Evolutionary conservation across 148 eudicot genomes (phyloP), one percentile per base, ranked within the genome.

Genomic region (Talinum fruticosum): DNA sequence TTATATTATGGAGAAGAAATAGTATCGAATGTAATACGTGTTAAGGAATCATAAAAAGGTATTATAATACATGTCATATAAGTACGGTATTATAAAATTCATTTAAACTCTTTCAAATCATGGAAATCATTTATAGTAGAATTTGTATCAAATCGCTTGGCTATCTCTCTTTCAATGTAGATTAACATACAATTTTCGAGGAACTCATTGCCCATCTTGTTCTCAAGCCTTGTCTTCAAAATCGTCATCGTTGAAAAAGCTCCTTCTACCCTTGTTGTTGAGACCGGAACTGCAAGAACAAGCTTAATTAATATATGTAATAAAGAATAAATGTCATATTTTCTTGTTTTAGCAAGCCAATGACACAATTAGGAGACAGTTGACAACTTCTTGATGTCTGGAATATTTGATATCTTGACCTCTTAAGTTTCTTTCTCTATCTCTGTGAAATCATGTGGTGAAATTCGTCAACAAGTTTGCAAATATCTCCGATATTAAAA

Each of bases 141-240:
- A 21, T 57, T 28, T 19, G 14, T 1, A 8, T 0, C n/a, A 28
- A 57, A 57, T 4, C 26, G 19, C 47, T 33, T 69, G 36, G 47
- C 47, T n/a, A 35, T 19, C 37, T 37, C 4, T 36, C 72, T 69
- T n/a, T 76, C 79, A 34, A 67, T 76, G 24, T 67, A 66, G 33
- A 76, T 76, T 19, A 34, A 19, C 59, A 76, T 18, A 12, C 79
- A 45, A 29, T 66, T 44, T 2, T 24, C 71, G 1, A 65, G 35
- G 45, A 44, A 76, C 1, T 65, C 71, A 29, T 65, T 62, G 7
- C 24, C 73, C 79, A 76, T 76, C 26, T 76, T 66, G 62, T 67
- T 76, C 2, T 66, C 33, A 2, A 67, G 32, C 10, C 72, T 76
- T 5, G 79, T 76, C 66, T 72, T 72, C 37, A 72, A 29, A 14